phyloP scores from a whole-genome alignment of 257 asterid species.

The Lavandula angustifolia region DNA sequence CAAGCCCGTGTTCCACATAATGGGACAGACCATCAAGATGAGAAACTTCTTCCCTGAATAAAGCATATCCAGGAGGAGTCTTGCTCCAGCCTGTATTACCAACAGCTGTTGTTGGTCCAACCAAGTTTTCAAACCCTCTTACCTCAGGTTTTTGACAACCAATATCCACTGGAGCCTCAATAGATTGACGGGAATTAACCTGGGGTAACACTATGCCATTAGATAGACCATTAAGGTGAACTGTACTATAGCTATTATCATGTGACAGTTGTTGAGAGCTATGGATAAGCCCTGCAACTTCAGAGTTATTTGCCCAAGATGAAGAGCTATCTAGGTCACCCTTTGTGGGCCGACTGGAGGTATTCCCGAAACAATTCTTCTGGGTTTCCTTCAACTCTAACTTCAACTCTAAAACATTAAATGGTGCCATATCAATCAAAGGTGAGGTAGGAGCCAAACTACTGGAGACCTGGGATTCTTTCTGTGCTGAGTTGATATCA shows the following conservation, averaged over 20 bases:
- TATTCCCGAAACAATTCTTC: conserved; percentile 30
- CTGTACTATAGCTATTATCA: conserved; percentile 37
- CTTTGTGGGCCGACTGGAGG: conserved; percentile 29
- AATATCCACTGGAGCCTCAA: conserved; percentile 32
- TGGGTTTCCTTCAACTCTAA: conserved; percentile 34
- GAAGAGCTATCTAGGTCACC: conserved; percentile 34
- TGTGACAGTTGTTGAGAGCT: conserved; percentile 33
- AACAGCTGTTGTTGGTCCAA: conserved; percentile 33
- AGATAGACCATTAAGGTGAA: conserved; percentile 36
- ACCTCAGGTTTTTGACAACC: conserved; percentile 33
- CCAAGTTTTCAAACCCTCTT: conserved; percentile 31
- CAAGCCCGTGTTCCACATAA: conserved; percentile 34
- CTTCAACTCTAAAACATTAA: conserved; percentile 35
- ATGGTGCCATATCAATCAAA: conserved; percentile 30
- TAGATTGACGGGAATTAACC: conserved; percentile 29
- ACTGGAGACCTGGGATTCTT: conserved; percentile 36
- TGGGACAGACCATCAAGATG: conserved; percentile 48
- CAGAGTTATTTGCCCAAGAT: conserved; percentile 39
- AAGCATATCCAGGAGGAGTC: conserved; percentile 36
- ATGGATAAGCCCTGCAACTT: conserved; percentile 37
- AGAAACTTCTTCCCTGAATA: conserved; percentile 41
- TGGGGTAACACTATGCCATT: conserved; percentile 39
- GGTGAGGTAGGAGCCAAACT: conserved; percentile 38
- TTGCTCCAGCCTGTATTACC: conserved; percentile 40
- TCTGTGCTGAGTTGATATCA: conserved; percentile 33